These are phyloP conservation scores for Sordariomycetes sp. DNA, from an alignment of 2,329 filamentous ascomycete genomes.

Conservation along the genomic window DNA sequence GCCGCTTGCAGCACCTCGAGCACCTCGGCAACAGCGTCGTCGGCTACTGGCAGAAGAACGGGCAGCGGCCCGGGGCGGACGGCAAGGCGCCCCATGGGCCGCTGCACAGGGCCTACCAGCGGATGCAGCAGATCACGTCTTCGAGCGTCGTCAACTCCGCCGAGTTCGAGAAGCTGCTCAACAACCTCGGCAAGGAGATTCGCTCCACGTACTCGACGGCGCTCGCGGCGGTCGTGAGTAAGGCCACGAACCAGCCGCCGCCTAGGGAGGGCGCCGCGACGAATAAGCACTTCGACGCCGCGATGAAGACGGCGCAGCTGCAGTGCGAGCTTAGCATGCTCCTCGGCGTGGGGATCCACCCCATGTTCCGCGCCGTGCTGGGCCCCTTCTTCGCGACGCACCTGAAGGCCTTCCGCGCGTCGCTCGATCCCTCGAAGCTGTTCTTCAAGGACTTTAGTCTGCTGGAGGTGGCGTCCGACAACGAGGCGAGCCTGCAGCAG, in stretches of 20 bases:
- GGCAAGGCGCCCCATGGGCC: constrained; percentile 30
- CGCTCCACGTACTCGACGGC: constrained; percentile 33
- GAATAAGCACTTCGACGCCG: constrained; percentile 26
- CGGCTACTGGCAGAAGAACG: constrained; percentile 32
- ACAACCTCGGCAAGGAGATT: constrained; percentile 31
- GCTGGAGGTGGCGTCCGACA: constrained; percentile 51
- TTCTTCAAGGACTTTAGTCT: constrained; percentile 62
- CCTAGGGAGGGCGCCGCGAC: constrained; percentile 6
- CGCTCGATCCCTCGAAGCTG: constrained; percentile 52
- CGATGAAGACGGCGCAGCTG: constrained; percentile 30
- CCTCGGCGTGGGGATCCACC: constrained; percentile 30
- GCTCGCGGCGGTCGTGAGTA: constrained; percentile 28
- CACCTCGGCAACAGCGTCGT: constrained; percentile 31
- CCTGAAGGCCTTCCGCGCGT: constrained; percentile 41
- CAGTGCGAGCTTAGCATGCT: constrained; percentile 39
- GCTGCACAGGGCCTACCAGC: constrained; percentile 42
- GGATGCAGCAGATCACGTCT: constrained; percentile 36
- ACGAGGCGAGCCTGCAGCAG: constrained; percentile 25
- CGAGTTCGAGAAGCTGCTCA: constrained; percentile 50
- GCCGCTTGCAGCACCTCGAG: constrained; percentile 46
- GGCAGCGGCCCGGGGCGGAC: constrained; percentile 25
- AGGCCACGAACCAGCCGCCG: constrained; percentile 29
- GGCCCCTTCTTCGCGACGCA: constrained; percentile 49
- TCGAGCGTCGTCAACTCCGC: constrained; percentile 41
- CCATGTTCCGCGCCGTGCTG: constrained; percentile 40